Evolutionary conservation across 2,329 filamentous ascomycete species (phyloP).

Genomic region (Paraphoma chrysanthemicola): DNA sequence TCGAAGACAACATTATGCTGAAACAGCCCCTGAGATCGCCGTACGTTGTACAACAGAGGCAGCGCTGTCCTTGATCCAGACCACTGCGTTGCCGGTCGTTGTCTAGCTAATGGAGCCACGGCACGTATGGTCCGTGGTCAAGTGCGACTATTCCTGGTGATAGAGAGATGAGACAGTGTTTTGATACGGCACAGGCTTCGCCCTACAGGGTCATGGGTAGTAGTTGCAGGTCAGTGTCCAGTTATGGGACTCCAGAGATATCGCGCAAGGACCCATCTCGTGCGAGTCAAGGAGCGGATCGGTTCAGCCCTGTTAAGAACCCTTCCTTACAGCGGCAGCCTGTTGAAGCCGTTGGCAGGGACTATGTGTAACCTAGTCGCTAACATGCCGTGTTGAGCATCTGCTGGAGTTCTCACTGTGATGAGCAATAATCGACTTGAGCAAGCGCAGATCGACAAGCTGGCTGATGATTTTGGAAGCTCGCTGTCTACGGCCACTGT

Average conservation of each 20-base stretch:
- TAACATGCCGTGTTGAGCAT: background rate
- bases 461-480: background rate
- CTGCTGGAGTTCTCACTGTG: background rate
- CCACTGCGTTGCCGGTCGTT: background rate
- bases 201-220: conserved; percentile 1
- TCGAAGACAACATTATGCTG: background rate
- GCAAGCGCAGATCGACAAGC: background rate
- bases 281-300: background rate
- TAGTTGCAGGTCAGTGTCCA: conserved; percentile 5
- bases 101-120: conserved; percentile 3
- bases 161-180: conserved; percentile 2
- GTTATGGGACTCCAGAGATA: background rate
- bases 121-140: conserved; percentile 2
- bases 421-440: background rate
- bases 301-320: background rate
- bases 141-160: conserved; percentile 3
- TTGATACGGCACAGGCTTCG: background rate
- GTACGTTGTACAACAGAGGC: conserved; percentile 3
- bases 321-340: background rate
- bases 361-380: background rate
- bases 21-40: background rate
- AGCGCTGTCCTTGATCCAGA: background rate
- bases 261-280: background rate
- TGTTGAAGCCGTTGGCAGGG: background rate
- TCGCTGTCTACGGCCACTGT: background rate